phyloP scores from a whole-genome alignment of 2,329 filamentous ascomycete species.

The Diplodia seriata region DNA sequence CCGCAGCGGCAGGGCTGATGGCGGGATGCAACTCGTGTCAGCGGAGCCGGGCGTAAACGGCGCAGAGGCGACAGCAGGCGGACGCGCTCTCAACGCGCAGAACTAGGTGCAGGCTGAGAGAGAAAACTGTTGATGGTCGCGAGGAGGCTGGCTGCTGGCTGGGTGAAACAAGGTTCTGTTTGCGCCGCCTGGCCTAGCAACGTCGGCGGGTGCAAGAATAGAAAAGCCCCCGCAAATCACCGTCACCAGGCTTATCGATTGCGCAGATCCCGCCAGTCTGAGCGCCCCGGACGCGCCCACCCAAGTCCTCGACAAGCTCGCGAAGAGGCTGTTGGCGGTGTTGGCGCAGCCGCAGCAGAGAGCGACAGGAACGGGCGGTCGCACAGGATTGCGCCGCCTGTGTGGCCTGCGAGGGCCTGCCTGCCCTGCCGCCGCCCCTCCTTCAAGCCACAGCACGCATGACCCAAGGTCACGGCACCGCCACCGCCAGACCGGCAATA shows the following conservation, averaged over 20 bases:
- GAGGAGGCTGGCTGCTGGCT: neutral
- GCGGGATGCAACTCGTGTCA: neutral
- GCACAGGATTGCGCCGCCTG: slow-evolving; percentile 9
- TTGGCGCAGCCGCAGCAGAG: neutral
- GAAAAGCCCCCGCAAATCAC: slow-evolving; percentile 24
- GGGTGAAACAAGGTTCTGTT: slow-evolving; percentile 22
- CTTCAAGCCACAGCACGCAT: slow-evolving; percentile 1
- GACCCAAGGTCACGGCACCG: slow-evolving; percentile 19
- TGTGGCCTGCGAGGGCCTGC: neutral
- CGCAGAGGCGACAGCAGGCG: neutral
- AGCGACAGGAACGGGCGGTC: neutral
- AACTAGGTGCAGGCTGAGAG: neutral
- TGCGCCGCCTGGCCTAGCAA: slow-evolving; percentile 17
- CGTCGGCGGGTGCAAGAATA: slow-evolving; percentile 4
- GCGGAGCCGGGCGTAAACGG: neutral
- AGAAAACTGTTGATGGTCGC: neutral
- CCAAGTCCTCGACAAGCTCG: neutral
- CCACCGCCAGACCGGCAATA: neutral
- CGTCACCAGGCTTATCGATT: slow-evolving; percentile 18
- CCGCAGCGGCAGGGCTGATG: slow-evolving; percentile 24
- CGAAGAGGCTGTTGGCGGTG: neutral
- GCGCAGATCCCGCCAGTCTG: slow-evolving; percentile 20
- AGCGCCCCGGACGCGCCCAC: neutral
- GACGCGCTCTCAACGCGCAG: neutral
- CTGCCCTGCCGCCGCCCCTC: too few relatives aligned